Evolutionary conservation across 2,329 filamentous ascomycete species (phyloP), one percentile per base, ranked within the genome.

Genomic region (Piedraia hortae): DNA sequence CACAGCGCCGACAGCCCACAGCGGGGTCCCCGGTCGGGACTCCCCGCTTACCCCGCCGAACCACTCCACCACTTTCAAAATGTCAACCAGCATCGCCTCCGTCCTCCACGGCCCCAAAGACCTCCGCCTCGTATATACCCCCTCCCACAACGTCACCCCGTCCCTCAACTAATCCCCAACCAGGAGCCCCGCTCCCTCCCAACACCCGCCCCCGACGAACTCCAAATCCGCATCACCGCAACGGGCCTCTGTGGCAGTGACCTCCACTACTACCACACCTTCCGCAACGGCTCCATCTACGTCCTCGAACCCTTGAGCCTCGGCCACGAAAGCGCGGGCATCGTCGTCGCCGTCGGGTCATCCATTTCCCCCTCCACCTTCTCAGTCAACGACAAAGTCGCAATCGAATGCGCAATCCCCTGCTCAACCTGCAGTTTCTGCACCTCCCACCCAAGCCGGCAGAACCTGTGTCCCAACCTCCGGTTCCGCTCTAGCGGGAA

Each of bases 321-420:
- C 1, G 67, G 67, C 33, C 67, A 73, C 42, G 67, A 72, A 42
- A 80, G 77, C 8, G 60, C 75, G 5, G 80, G 78, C 27, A 69
- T 73, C 13, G 56, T 93, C 18, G 62, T 77, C 24, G 59, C 61
- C 20, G 53, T 74, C 18, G 78, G 77, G 10, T 62, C 50, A 19
- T 31, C 30, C 3, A 34, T 40, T 16, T 22, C 21, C 6, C 10
- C 16, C 16, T 19, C 26, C 10, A 48, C 46, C 14, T 60, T 89
- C 30, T 50, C 60, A 33, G 41, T 56, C 6, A 80, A 80, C 26
- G 80, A 91, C 48, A 67, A 73, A 35, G 70, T 91, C 10, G 78
- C 82, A n/a, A 54, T 93, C 18, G 82, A 93, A 54, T 82, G 88
- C 8, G 82, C 82, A 22, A 60, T 74, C 23, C 75, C 78, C 1